A percentile compares a stretch with the other conserved stretches of the same genome.
phyloP scores from a whole-genome alignment of 805 yeast genomes.

The Teunomyces funiuensis region DNA sequence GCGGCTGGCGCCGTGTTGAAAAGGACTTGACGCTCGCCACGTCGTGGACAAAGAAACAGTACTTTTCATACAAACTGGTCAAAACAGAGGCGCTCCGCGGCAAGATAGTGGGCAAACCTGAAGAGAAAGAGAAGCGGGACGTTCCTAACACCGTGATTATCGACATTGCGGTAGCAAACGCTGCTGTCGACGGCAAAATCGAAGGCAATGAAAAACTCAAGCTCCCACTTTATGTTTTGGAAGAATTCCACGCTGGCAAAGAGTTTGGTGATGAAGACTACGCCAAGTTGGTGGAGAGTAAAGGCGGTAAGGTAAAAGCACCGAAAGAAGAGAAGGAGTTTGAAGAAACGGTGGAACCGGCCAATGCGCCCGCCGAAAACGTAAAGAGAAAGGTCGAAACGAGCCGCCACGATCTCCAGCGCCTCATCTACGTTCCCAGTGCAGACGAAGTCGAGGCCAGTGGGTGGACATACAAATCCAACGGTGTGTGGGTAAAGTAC shows the following conservation, averaged over 20 bases:
- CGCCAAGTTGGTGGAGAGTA: slow-evolving; percentile 8
- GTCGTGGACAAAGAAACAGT: slow-evolving; percentile 45
- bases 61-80: slow-evolving; percentile 32
- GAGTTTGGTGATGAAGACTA: slow-evolving; percentile 30
- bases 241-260: slow-evolving; percentile 26
- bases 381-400: slow-evolving; percentile 16
- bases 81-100: slow-evolving; percentile 19
- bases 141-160: slow-evolving; percentile 30
- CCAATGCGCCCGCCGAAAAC: slow-evolving; percentile 1
- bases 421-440: slow-evolving; percentile 30
- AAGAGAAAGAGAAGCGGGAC: background rate
- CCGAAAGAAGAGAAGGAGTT: slow-evolving; percentile 3
- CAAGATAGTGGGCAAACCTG: slow-evolving; percentile 5
- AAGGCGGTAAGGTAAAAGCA: slow-evolving; percentile 6
- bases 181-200: slow-evolving; percentile 29
- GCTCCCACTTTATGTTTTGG: slow-evolving; percentile 27
- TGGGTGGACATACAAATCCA: slow-evolving; percentile 48
- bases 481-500: slow-evolving; percentile 62
- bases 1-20: slow-evolving; percentile 43
- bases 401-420: slow-evolving; percentile 20
- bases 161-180: slow-evolving; percentile 39
- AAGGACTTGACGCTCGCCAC: slow-evolving; percentile 49
- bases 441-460: slow-evolving; percentile 31
- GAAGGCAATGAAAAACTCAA: slow-evolving; percentile 36
- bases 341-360: slow-evolving; percentile 1